Evolutionary conservation across 225 moss, liverwort and hornwort genomes (phyloP), one percentile per base, ranked within the genome.

Genomic region (Sphagnum tenellum): DNA sequence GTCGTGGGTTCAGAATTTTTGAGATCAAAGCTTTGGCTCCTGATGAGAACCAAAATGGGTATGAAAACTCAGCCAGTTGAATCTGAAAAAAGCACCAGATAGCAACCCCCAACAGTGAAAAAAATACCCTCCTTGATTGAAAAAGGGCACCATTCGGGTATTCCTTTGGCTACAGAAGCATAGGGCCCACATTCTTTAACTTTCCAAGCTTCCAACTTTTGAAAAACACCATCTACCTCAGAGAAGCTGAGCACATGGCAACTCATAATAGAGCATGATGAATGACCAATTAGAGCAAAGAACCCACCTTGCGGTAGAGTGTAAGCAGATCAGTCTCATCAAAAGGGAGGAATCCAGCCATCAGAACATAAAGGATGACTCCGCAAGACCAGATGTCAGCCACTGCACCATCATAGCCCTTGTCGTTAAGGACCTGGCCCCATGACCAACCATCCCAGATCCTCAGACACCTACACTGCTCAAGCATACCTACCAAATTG

Each of bases 321-420:
- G 89, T 86, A 29, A 49, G 70, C 54, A 99, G 89, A 72, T 99
- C 89, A 60, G 67, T 73, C 77, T 99, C 98, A 77, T 99, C 98
- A 68, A 99, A 93, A 9, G 98, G 98, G 65, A 99, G 98, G 68
- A 82, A 99, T 49, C 98, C 98, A 87, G 98, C 93, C 88, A 93
- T 90, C 76, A 99, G 66, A 52, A 99, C 98, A 74, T 83, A 99
- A 67, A 99, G 82, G 73, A 99, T 93, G 79, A 99, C 90, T 56
- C 98, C 98, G 81, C 98, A 99, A 64, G 98, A 99, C 98, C 98
- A 99, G 55, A 99, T 82, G 72, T 99, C 98, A 75, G 98, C 98
- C 85, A 99, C 93, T 86, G 98, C 98, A 74, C 98, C 98, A 85
- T 99, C 86, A 84, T 99, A 99, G 80, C 98, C 98, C 77, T 84